Conservation (phyloP, 495 filamentous ascomycete species). For the Podospora fimiseda region DNA sequence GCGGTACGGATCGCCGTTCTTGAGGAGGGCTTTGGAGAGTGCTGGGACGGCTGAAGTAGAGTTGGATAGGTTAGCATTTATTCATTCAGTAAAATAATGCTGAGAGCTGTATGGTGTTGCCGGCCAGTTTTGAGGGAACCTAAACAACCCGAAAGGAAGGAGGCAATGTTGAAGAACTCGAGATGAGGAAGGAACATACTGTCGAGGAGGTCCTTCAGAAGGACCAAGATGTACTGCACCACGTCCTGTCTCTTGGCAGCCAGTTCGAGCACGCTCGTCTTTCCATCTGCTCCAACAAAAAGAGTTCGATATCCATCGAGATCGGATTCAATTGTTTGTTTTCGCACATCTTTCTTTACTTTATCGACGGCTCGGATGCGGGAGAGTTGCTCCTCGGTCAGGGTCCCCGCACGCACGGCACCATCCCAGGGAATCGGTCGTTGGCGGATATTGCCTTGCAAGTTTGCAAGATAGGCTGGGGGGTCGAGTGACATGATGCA, state of each 20-base stretch:
- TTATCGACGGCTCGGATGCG: slow-evolving; percentile 98
- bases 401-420: slow-evolving; percentile 84
- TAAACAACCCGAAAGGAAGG: slow-evolving; percentile 1
- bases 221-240: slow-evolving; percentile 87
- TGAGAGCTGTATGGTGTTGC: too few relatives aligned
- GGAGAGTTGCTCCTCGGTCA: slow-evolving; percentile 89
- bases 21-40: slow-evolving; percentile 66
- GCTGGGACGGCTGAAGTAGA: slow-evolving; percentile 61
- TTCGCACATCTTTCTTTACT: slow-evolving; percentile 74
- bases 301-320: slow-evolving; percentile 68
- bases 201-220: slow-evolving; percentile 81
- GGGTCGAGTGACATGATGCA: slow-evolving; percentile 68
- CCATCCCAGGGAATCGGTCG: slow-evolving; percentile 98
- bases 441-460: slow-evolving; percentile 91
- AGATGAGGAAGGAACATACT: slow-evolving; percentile 44
- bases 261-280: slow-evolving; percentile 71
- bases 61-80: slow-evolving; percentile 17
- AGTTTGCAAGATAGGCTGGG: slow-evolving; percentile 79
- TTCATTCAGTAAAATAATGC: too few relatives aligned
- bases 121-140: too few relatives aligned
- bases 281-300: slow-evolving; percentile 63
- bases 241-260: slow-evolving; percentile 78
- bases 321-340: slow-evolving; percentile 72
- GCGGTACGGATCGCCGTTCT: slow-evolving; percentile 71
- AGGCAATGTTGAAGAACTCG: background rate